Evolutionary conservation across 108 stramenopile genomes (phyloP), one percentile per base, ranked within the genome.

Genomic region (Conticribra weissflogii): DNA sequence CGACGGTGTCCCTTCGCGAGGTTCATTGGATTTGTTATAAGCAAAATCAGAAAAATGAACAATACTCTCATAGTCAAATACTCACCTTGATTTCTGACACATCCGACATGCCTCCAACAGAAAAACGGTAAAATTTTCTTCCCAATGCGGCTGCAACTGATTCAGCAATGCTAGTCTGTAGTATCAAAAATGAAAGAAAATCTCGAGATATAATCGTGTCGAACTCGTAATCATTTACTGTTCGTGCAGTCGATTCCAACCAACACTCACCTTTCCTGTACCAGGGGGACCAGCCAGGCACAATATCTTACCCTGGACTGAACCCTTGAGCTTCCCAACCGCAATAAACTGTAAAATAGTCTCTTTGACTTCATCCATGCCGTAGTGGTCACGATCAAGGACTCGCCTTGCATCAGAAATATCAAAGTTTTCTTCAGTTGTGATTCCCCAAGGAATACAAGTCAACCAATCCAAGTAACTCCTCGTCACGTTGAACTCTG

Each of bases 261-360:
- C n/a, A n/a, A n/a, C n/a, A n/a, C n/a, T n/a, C n/a, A n/a, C n/a
- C n/a, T 81, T 81, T 16, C 75, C 91, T 14, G 96, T 96, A 8
- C 98, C 98, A 1, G 99, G 99, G 0, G 99, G 99, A 0, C 99
- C 99, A 24, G 85, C 87, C 29, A 99, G 74, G 54, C 95, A 96
- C 24, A 99, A 48, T 66, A 98, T 98, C 79, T 98, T 97, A 18
- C 98, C 98, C 71, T 97, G 94, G 3, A 97, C 92, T 17, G 83
- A 69, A 23, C 90, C 98, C 41, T 85, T 90, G 21, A 99, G 88
- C 61, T 96, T 98, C 12, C 96, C 95, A 27, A 98, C 96, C 18
- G 99, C 99, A 60, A 99, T 98, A 72, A 98, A 98, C 74, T 98
- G 92, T 44, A 98, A 72, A 60, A 99, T 98, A 24, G 95, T 94